Conservation (phyloP, 2,329 filamentous ascomycete genomes). For the Pleurostoma richardsiae region DNA sequence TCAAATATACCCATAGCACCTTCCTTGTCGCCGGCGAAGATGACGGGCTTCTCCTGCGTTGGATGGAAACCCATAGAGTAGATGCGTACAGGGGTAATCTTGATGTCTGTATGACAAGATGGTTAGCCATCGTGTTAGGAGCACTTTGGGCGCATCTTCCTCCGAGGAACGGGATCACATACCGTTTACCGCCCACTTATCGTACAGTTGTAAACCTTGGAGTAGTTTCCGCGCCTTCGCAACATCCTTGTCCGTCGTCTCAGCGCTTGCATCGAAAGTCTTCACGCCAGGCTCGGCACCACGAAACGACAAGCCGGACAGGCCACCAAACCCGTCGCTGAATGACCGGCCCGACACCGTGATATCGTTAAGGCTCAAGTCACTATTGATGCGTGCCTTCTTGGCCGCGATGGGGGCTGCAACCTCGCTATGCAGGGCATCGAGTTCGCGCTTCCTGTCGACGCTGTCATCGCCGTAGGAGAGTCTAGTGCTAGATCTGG, state of each 20-base stretch:
- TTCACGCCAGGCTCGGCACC: conserved; percentile 75
- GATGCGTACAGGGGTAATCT: conserved; percentile 81
- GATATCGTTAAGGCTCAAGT: conserved; percentile 70
- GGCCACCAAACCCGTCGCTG: conserved; percentile 61
- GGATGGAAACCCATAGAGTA: conserved; percentile 90
- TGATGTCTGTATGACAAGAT: conserved; percentile 59
- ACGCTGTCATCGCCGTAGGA: conserved; percentile 6
- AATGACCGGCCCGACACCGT: conserved; percentile 76
- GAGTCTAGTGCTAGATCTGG: too few species aligned
- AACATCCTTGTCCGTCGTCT: conserved; percentile 56
- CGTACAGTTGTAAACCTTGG: conserved; percentile 62
- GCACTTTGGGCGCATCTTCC: neutral
- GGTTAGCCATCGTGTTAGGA: neutral
- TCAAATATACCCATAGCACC: conserved; percentile 90
- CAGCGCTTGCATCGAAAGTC: conserved; percentile 80
- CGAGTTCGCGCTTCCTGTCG: conserved; percentile 41
- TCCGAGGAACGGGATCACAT: conserved; percentile 17
- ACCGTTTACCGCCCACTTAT: conserved; percentile 78
- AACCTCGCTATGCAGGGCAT: conserved; percentile 11
- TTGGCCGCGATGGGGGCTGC: conserved; percentile 40
- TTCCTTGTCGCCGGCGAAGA: conserved; percentile 93
- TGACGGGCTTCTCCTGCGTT: conserved; percentile 74
- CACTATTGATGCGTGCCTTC: conserved; percentile 43
- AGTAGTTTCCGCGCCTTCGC: too few species aligned
- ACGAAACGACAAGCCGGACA: conserved; percentile 55